Evolutionary conservation across 495 filamentous ascomycete genomes (phyloP), one percentile per base, ranked within the genome.

Genomic region (Penicillium canariense): DNA sequence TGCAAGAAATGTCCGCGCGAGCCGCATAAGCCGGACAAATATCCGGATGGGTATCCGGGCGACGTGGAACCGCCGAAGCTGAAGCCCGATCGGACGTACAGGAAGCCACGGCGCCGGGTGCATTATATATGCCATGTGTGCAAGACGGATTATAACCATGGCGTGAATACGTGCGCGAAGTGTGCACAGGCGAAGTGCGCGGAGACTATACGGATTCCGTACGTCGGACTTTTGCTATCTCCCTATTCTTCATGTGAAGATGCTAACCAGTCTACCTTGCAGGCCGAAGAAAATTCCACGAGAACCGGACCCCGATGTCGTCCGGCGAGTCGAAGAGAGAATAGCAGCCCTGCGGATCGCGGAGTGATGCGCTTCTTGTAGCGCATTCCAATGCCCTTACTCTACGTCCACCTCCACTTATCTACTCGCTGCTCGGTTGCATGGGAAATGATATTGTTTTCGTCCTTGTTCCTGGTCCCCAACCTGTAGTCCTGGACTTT

Each of bases 1-100:
- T 96, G 92, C 81, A 87, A 83, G 58, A 82, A 80, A 51, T 96
- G 91, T 70, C 90, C 89, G 11, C 75, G 91, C 35, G 85, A 90
- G 53, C 89, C 90, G 40, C 68, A 84, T 26, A 90, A 89, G 67
- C 80, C 81, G 49, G 74, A 87, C 45, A 90, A 87, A 61, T 89
- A 88, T 60, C 85, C 88, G 0, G 80, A 87, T 59, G 89, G 88
- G 20, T 91, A 90, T 69, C 87, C 89, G 10, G 87, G 87, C 17
- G 89, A 94, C 66, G 77, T 55, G n/a, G 71, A 78, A 9, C 67
- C 71, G 5, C 62, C 65, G 1, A 58, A 49, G 22, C 54, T 69
- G 38, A 55, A 65, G 28, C 69, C 67, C 9, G 58, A 68, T 55
- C 69, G 77, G 34, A 68, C 70, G 56, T 68, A 71, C 72, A 71